Evolutionary conservation across 352 stramenopile species (phyloP), one percentile per base, ranked within the genome.

Genomic region (Thalassiosira delicatula): DNA sequence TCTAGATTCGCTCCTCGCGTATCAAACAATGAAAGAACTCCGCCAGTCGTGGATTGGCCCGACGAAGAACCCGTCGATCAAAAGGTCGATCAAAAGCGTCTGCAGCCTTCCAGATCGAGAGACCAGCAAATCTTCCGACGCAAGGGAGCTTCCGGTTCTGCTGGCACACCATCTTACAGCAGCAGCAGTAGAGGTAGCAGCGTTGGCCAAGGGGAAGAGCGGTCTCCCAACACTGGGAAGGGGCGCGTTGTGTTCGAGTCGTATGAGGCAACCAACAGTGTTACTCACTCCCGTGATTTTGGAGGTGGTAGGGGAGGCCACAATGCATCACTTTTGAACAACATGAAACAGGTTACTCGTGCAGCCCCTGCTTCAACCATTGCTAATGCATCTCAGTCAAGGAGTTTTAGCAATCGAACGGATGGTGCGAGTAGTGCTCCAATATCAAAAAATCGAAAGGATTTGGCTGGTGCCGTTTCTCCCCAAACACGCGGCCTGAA

Each of bases 41-140:
- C 46, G 8, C 27, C 0, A 32, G 35, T 4, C 33, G 33, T 69
- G 17, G 60, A 69, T 30, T 69, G 60, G 60, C 60, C 60, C 0
- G 37, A 44, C 1, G 62, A 70, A n/a, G 62, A 59, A 8, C 23
- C 56, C 27, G 9, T 57, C 27, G 5, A 57, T 57, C 8, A 57
- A 14, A 32, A 60, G 5, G 11, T 29, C 51, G 19, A 32, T n/a
- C 51, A 60, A 32, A 21, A 32, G 21, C 35, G 37, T 8, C 27
- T 14, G 40, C 56, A 65, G 25, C 56, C 57, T 17, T 8, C 74
- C 1, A n/a, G 35, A 12, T 8, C 40, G 25, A 77, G 77, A 63
- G 63, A 85, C 67, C 77, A 85, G 51, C 70, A 79, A 61, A 85
- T 85, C 49, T 85, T 85, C 60, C 69, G 77, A 21, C 69, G 69